Percentiles rank a stretch among this genome's conserved stretches.
These are phyloP conservation scores for Abrus precatorius DNA, from an alignment of 306 rosid species.

Conservation along the genomic window DNA sequence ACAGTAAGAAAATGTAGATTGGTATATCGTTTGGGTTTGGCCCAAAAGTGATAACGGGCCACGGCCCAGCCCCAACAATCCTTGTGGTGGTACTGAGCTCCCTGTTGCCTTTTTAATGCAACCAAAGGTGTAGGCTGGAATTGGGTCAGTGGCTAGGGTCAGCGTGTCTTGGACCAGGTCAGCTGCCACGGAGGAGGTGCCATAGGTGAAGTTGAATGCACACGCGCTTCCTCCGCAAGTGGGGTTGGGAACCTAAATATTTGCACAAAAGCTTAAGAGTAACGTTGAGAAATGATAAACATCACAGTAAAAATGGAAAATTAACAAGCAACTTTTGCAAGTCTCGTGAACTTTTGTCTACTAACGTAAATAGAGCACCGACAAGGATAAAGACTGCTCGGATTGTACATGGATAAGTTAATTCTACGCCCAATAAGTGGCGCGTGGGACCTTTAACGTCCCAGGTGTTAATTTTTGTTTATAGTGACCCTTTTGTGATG, in stretches of 20 bases:
- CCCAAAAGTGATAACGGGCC: conserved; percentile 84
- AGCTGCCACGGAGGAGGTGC: conserved; percentile 77
- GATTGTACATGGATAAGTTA: not conserved
- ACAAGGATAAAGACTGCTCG: not conserved
- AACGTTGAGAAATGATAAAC: not conserved
- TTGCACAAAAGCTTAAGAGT: conserved; percentile 41
- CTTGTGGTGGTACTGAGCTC: conserved; percentile 76
- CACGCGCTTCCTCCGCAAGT: conserved; percentile 78
- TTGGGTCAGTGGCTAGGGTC: conserved; percentile 70
- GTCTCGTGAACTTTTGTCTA: conserved; percentile 51
- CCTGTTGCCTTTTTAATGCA: conserved; percentile 79
- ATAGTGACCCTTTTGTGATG: not conserved
- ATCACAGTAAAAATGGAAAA: not conserved
- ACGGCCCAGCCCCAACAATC: conserved; percentile 90
- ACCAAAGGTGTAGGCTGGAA: conserved; percentile 81
- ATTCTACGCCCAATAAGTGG: not conserved
- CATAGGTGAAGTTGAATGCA: conserved; percentile 82
- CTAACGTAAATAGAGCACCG: not conserved
- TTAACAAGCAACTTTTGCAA: not conserved
- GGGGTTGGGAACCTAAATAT: conserved; percentile 83
- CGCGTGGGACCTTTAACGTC: not conserved
- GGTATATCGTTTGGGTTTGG: conserved; percentile 78
- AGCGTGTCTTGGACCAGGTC: conserved; percentile 75
- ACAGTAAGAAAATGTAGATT: conserved; percentile 94
- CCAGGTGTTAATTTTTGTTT: not conserved